Evolutionary conservation across 805 yeast genomes (phyloP).

Genomic region (Maudiozyma saulgeensis): DNA sequence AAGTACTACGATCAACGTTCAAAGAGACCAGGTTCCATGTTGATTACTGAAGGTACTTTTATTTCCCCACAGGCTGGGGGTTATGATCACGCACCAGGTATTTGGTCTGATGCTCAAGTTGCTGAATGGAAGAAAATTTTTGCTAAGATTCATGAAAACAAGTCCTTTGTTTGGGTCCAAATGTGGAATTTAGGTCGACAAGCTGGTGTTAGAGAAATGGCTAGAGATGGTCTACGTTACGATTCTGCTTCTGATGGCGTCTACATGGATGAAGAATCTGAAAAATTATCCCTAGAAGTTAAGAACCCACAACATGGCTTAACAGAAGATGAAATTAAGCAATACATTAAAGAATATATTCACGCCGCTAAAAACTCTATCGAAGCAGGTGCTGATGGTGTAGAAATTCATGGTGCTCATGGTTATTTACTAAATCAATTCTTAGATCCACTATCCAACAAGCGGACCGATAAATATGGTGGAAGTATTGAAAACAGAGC

Average conservation of each 20-base stretch:
- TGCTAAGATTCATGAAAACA: constrained; percentile 40
- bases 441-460: constrained; percentile 35
- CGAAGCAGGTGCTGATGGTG: constrained; percentile 40
- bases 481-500: constrained; percentile 42
- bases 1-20: constrained; percentile 49
- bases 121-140: constrained; percentile 40
- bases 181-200: constrained; percentile 41
- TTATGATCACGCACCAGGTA: constrained; percentile 37
- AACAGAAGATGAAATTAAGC: constrained; percentile 30
- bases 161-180: constrained; percentile 38
- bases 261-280: constrained; percentile 26
- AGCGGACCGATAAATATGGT: constrained; percentile 44
- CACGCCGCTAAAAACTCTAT: constrained; percentile 34
- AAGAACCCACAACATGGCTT: constrained; percentile 25
- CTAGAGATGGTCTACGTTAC: constrained; percentile 30
- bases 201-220: constrained; percentile 31
- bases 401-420: constrained; percentile 61
- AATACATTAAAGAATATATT: constrained; percentile 33
- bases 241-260: constrained; percentile 33
- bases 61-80: constrained; percentile 34
- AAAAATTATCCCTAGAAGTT: constrained; percentile 27
- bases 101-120: constrained; percentile 37
- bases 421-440: constrained; percentile 53
- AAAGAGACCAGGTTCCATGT: constrained; percentile 44
- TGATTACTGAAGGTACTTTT: constrained; percentile 50